Base-by-base conservation (phyloP, 768 basidiomycete genomes). In the Trametes cubensis region DNA sequence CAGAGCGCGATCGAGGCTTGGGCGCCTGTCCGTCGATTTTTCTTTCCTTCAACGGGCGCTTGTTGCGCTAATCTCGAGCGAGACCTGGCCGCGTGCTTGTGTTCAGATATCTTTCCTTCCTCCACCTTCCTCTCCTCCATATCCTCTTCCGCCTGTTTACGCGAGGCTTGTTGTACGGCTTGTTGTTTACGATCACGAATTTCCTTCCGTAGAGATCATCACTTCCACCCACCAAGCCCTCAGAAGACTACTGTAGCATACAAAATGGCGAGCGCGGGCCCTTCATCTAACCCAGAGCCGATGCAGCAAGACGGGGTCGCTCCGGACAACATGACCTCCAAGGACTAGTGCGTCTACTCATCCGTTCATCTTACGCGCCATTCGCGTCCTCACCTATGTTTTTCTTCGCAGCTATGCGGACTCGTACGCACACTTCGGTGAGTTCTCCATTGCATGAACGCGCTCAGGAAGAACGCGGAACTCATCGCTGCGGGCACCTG, bases 401-500 rank as follows among this genome's bases (percentile, higher is more conserved):
- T 61, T 59, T 40, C 61, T 17, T 67, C n/a, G 26, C 77, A 94
- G 92, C 80, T 94, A 95, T 81, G 94, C 94, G 60, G 94, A 96
- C 75, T 96, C 94, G 23, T 96, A 96, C 74, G 94, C 94, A 39
- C 94, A 95, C 78, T 95, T 95, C 63, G 94, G 94, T 94, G 41
- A 45, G 61, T 26, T 20, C 25, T 38, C 23, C 34, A 4, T 34
- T 34, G 34, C 34, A 34, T 34, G 34, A 34, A 34, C 34, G 34
- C 34, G 34, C 34, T 2, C 2, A 34, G 34, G 34, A 34, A 11
- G 34, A 34, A 34, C 34, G 34, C 34, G 10, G 34, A 11, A 34
- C 34, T 34, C 34, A 34, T 34, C 34, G 34, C 34, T 34, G 4
- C 10, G 4, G 34, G 34, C 34, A 34, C 34, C 34, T 30, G 42